Conservation (phyloP, 371 early-diverging fungal genomes). For the Catenaria anguillulae region DNA sequence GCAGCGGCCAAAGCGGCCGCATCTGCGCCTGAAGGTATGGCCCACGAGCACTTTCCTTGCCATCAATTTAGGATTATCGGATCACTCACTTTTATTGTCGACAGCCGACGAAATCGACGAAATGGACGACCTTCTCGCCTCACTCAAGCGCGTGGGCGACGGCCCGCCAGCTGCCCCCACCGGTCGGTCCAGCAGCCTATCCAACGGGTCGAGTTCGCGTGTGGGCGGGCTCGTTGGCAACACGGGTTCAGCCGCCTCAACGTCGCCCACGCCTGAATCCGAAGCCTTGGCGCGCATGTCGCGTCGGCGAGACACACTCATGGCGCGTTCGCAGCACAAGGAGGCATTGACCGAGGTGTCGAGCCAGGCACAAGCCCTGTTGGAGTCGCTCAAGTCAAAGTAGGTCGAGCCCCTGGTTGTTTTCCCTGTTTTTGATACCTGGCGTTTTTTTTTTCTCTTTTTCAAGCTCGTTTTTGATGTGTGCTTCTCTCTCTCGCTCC, state of each 20-base stretch:
- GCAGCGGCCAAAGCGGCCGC: too few species aligned
- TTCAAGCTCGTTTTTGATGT: too few species aligned
- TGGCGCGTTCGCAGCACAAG: not conserved
- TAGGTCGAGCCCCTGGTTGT: too few species aligned
- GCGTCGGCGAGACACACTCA: not conserved
- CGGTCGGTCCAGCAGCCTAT: not conserved
- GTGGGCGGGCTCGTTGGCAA: too few species aligned
- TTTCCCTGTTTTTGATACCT: too few species aligned
- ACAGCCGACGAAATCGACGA: not conserved
- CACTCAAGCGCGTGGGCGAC: not conserved
- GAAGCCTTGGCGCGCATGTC: not conserved
- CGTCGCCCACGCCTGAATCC: not conserved
- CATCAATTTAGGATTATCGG: not conserved
- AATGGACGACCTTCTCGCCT: conserved; percentile 4
- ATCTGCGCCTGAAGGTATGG: too few species aligned
- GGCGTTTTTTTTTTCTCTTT: too few species aligned
- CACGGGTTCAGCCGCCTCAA: not conserved
- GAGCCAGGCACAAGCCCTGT: not conserved
- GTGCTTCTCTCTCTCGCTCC: too few species aligned
- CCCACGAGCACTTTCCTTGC: too few species aligned
- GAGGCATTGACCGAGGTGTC: not conserved
- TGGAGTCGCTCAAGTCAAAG: not conserved
- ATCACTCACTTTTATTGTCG: too few species aligned
- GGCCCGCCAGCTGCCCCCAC: not conserved
- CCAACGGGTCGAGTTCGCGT: not conserved